Evolutionary conservation across 192 early-diverging fungal genomes (phyloP), one percentile per base, ranked within the genome.

Genomic region (Physocladia obscura): DNA sequence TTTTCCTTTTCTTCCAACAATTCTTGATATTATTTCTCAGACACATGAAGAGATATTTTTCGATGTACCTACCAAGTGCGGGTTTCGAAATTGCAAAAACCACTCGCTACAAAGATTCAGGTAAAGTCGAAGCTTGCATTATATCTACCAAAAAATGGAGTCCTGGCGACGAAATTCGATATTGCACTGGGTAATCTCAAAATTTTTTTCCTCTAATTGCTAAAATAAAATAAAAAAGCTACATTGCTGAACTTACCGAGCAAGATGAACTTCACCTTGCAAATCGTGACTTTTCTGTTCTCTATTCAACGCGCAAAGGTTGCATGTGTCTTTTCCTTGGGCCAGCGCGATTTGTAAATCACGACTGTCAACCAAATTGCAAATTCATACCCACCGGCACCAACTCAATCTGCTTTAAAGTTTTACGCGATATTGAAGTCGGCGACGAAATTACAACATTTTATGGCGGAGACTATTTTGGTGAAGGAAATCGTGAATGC

Each of bases 261-360:
- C 74, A 80, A 29, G 77, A 85, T 27, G 83, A 82, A 56, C 57
- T 70, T 17, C 36, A 62, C 34, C 60, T 85, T 2, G 55, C 51
- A 13, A 73, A 85, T 49, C 65, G 78, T 13, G 90, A 91, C 70
- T 91, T 90, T 73, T 82, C 79, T 54, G 85, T 91, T 55, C 87
- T 91, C 76, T 88, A 75, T 72, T 86, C 82, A 49, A 77, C 74
- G 31, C 82, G 81, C 69, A 74, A 81, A 38, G 80, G 77, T 8
- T 70, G 71, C 62, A 82, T 80, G 75, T 87, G 85, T 57, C 56
- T 90, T 34, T 87, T 91, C 49, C 70, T 89, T 34, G 90, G 90
- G 19, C 90, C 90, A 2, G 90, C 87, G 1, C 79, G 90, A 13
- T 91, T 91, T 67, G 84, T 87, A 38, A 91, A 91, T 72, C 90